These are phyloP conservation scores for Lactarius deliciosus DNA, from an alignment of 768 basidiomycete species.

Conservation along the genomic window DNA sequence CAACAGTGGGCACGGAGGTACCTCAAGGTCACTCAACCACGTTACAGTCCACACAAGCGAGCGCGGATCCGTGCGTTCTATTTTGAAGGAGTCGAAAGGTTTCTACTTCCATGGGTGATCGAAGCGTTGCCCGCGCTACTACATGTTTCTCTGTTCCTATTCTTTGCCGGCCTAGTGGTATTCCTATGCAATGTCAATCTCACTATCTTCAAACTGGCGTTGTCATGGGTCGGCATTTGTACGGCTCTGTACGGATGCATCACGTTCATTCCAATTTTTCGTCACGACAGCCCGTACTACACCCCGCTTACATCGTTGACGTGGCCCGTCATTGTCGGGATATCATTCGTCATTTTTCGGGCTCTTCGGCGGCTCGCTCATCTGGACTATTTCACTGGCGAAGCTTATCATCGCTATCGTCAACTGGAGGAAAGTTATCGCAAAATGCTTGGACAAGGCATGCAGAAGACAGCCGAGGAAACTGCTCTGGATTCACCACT, in stretches of 20 bases:
- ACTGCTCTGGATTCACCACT: no score
- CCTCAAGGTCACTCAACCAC: background rate
- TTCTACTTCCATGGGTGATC: background rate
- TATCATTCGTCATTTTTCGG: no score
- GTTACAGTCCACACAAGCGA: background rate
- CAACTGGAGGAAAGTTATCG: no score
- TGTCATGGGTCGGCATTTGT: background rate
- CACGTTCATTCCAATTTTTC: no score
- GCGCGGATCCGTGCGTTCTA: constrained; percentile 7
- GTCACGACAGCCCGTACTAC: no score
- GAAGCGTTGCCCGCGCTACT: constrained; percentile 17
- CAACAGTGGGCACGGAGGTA: constrained; percentile 1
- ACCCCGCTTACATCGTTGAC: background rate
- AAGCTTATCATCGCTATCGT: no score
- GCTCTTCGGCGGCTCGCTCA: no score
- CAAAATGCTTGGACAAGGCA: no score
- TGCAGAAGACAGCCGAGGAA: no score
- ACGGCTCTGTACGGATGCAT: background rate
- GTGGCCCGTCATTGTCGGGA: background rate
- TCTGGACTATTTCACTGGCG: no score
- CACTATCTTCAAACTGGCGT: background rate
- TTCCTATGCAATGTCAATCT: constrained; percentile 17
- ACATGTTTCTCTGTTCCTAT: constrained; percentile 17
- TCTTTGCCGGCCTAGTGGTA: constrained; percentile 11
- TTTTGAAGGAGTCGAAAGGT: background rate